A percentile compares a stretch with the other conserved stretches of the same genome.
phyloP scores from a whole-genome alignment of 306 rosid genomes.

The Pyrus pyrifolia region DNA sequence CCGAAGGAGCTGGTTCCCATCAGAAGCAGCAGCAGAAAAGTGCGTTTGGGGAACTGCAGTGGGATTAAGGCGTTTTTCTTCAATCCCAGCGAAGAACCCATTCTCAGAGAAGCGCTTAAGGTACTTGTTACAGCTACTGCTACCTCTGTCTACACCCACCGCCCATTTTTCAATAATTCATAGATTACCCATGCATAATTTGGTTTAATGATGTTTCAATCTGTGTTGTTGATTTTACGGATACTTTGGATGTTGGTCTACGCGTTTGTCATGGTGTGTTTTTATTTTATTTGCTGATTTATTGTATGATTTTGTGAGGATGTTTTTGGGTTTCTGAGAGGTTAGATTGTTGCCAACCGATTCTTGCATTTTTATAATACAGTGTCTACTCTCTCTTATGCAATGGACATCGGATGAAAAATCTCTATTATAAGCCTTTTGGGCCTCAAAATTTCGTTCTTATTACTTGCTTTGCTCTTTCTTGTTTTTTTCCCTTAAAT shows the following conservation, averaged over 20 bases:
- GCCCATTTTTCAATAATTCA: not conserved
- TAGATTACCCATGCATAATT: not conserved
- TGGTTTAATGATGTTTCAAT: not conserved
- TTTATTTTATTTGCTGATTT: not conserved
- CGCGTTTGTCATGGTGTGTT: not conserved
- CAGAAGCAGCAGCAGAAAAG: not conserved
- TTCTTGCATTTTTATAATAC: not conserved
- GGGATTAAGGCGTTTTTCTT: conserved; percentile 48
- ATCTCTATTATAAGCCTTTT: not conserved
- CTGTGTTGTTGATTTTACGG: not conserved
- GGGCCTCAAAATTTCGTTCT: not conserved
- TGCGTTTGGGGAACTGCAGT: conserved; percentile 8
- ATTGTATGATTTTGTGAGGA: not conserved
- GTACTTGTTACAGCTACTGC: conserved; percentile 19
- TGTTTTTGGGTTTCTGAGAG: not conserved
- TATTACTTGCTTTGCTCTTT: not conserved
- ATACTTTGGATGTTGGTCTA: not conserved
- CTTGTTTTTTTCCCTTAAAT: too few relatives aligned
- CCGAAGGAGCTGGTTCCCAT: not conserved
- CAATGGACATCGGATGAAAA: not conserved
- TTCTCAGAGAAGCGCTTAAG: conserved; percentile 68
- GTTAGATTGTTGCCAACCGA: not conserved
- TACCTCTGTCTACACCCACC: not conserved
- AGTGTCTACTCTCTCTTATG: not conserved
- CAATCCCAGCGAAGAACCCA: conserved; percentile 64